Percentiles rank a stretch among this genome's conserved stretches.
Evolutionary conservation across 306 rosid species (phyloP).

Genomic region (Rosa chinensis): DNA sequence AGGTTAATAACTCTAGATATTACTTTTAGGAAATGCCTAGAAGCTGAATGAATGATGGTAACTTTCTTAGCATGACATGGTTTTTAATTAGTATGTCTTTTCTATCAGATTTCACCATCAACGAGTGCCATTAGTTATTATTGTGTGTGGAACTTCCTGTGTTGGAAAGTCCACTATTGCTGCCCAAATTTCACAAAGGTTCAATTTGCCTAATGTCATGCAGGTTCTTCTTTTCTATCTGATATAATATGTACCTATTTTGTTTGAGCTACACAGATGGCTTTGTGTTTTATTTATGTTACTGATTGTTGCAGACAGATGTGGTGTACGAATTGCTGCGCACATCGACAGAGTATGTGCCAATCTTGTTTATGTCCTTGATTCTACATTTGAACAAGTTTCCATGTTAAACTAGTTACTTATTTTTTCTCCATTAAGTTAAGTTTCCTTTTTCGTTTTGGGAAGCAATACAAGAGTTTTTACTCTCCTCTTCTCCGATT

Average conservation of each 20-base stretch:
- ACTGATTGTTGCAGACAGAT: conserved; percentile 68
- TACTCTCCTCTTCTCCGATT: conserved; percentile 18
- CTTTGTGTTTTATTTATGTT: conserved; percentile 29
- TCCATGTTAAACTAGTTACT: background rate
- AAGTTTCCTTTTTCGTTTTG: conserved; percentile 2
- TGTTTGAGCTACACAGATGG: conserved; percentile 14
- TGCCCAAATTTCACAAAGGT: conserved; percentile 90
- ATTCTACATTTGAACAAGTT: background rate
- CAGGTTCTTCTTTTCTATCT: conserved; percentile 51
- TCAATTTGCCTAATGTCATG: conserved; percentile 88
- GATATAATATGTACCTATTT: conserved; percentile 3
- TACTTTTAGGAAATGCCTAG: background rate
- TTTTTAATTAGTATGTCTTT: conserved; percentile 9
- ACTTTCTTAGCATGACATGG: background rate
- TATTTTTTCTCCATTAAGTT: background rate
- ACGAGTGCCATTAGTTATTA: conserved; percentile 86
- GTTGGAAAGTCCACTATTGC: conserved; percentile 98
- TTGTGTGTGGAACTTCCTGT: conserved; percentile 97
- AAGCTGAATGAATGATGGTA: background rate
- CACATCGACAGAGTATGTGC: conserved; percentile 84
- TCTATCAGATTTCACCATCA: conserved; percentile 84
- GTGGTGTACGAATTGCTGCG: conserved; percentile 94
- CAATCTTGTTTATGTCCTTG: conserved; percentile 13
- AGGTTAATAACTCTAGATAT: conserved; percentile 38
- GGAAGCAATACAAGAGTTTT: conserved; percentile 13